Percentiles rank a stretch among this genome's conserved stretches.
Evolutionary conservation across 2,329 filamentous ascomycete species (phyloP).

Genomic region (Fusarium albosuccineum): DNA sequence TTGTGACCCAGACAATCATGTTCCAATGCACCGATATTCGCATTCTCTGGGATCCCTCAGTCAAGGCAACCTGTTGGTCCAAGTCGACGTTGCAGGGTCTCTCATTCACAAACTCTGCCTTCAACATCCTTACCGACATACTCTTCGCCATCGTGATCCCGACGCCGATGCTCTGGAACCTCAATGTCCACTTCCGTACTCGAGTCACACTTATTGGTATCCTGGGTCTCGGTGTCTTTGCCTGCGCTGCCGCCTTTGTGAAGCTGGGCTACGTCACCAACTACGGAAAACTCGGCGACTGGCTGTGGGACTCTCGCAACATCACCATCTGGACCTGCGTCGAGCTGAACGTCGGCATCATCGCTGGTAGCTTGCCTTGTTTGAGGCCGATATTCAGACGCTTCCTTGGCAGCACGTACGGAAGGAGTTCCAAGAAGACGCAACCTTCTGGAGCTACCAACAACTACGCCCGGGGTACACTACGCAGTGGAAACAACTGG

Average conservation of each 20-base stretch:
- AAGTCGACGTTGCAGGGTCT: slow-evolving; percentile 55
- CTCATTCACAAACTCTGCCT: slow-evolving; percentile 56
- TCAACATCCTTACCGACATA: slow-evolving; percentile 54
- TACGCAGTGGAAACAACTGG: slow-evolving; percentile 44
- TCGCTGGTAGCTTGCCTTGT: slow-evolving; percentile 53
- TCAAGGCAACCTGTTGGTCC: slow-evolving; percentile 58
- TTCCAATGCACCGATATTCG: slow-evolving; percentile 62
- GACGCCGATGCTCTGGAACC: slow-evolving; percentile 54
- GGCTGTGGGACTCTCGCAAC: slow-evolving; percentile 60
- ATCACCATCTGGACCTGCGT: slow-evolving; percentile 62
- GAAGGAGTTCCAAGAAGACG: slow-evolving; percentile 47
- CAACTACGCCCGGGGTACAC: slow-evolving; percentile 42
- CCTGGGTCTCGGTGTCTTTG: slow-evolving; percentile 60
- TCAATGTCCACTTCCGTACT: slow-evolving; percentile 58
- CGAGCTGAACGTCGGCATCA: slow-evolving; percentile 54
- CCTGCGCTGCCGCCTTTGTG: slow-evolving; percentile 57
- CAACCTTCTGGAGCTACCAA: slow-evolving; percentile 41
- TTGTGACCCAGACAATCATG: slow-evolving; percentile 54
- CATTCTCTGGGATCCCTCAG: slow-evolving; percentile 58
- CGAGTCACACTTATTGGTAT: slow-evolving; percentile 57
- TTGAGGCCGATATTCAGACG: slow-evolving; percentile 52
- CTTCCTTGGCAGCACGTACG: slow-evolving; percentile 50
- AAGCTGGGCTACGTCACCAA: slow-evolving; percentile 56
- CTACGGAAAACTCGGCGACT: slow-evolving; percentile 56
- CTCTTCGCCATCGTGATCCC: slow-evolving; percentile 57